Base-by-base conservation (phyloP, 2,329 filamentous ascomycete species). In the Rosellinia necatrix region DNA sequence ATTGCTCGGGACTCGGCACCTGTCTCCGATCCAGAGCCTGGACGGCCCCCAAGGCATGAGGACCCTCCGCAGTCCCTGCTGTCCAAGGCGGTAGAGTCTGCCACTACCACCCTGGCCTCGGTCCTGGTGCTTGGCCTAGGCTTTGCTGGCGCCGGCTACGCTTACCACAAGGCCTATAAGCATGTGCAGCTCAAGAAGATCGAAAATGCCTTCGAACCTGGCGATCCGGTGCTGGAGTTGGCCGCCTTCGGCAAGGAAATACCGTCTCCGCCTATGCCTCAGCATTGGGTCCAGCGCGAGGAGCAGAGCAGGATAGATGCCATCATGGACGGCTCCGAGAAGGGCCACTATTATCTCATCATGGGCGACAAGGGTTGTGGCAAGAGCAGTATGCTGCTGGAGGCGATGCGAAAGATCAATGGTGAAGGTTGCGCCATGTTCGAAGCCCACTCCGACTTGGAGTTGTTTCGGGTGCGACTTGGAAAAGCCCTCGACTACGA, bases 401-500 rank as follows among this genome's bases (percentile, higher is more conserved):
- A 97, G 70, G 91, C 91, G 7, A 99, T 99, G 93, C 86, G 88
- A 50, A 96, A 96, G 72, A 88, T 92, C 53, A 84, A 96, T 60
- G 94, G 92, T 3, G 89, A 94, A 58, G 91, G 91, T 19, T 88
- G 93, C 40, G 89, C 92, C 64, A 96, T 99, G 91, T 90, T 97
- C 68, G 94, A 99, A 74, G 92, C 93, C 1, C 94, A 99, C 73
- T 89, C 92, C 4, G 92, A 99, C 71, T 82, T 92, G 1, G 94
- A 99, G 68, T 96, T 99, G 56, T 96, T 99, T 71, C 89, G 94
- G 15, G 89, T 97, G 38, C 84, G 94, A 4, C 82, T 99, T 3
- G 94, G 94, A 22, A 97, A 96, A 71, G 91, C 92, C 2, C 80
- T 99, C 35, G 92, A 99, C 71, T 99, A 92, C 71, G 94, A 99